Base-by-base conservation (phyloP, 2,329 filamentous ascomycete genomes). In the Leptosphaerulina australis region DNA sequence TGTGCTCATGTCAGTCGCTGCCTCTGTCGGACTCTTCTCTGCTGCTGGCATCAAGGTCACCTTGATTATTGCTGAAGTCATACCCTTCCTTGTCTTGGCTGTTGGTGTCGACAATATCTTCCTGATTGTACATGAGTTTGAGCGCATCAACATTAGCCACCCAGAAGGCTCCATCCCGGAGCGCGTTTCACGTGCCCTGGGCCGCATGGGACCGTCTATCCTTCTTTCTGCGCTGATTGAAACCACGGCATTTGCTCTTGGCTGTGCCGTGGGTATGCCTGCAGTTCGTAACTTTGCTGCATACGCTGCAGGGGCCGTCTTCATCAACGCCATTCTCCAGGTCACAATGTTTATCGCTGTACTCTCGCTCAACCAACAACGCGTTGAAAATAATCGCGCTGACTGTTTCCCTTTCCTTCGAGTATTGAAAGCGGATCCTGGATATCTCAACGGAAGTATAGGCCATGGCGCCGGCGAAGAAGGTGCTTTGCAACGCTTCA, bases 51-150 rank as follows among this genome's bases (percentile, higher is more conserved):
- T 99, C 66, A 97, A 96, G 74, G 94, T 93, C 11, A 99, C 94
- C 0, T 79, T 99, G 59, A 99, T 99, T 66, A 99, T 99, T 54
- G 93, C 95, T 4, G 94, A 99, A 69, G 94, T 99, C 54, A 99
- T 99, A 58, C 94, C 94, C 0, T 99, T 99, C 74, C 87, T 99
- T 58, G 93, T 99, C 8, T 78, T 99, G 15, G 94, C 94, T 10
- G 92, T 99, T 21, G 94, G 94, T 35, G 95, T 99, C 2, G 94
- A 99, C 80, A 99, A 99, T 68, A 97, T 99, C 64, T 99, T 99
- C 76, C 79, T 99, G 47, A 96, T 99, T 51, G 94, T 99, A 0
- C 94, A 99, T 73, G 94, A 99, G 73, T 96, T 99, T 52, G 94
- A 99, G 70, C 84, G 94, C 22, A 89, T 97, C 69, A 99, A 99